phyloP scores from a whole-genome alignment of 352 stramenopile species.

The Thalassiosira hispida region DNA sequence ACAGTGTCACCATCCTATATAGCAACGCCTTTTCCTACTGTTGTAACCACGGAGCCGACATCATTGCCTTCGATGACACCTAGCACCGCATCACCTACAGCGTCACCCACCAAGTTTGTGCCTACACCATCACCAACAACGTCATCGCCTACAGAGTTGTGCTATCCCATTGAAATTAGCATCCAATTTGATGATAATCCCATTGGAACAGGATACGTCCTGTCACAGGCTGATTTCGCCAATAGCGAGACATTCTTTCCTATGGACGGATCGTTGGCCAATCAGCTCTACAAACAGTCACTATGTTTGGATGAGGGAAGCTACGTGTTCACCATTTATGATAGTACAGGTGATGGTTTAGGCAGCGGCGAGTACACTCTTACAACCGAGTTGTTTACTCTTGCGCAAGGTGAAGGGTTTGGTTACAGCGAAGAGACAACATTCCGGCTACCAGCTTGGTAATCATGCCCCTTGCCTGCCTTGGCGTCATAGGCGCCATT shows the following conservation, averaged over 20 bases:
- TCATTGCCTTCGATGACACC: too few relatives aligned
- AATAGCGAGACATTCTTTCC: slow-evolving; percentile 14
- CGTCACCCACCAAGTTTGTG: background rate
- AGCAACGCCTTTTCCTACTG: slow-evolving; percentile 2
- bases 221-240: background rate
- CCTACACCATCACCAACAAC: background rate
- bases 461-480: too few relatives aligned
- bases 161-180: slow-evolving; percentile 14
- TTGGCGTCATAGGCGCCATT: too few relatives aligned
- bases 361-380: slow-evolving; percentile 4
- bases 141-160: background rate
- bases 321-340: slow-evolving; percentile 22
- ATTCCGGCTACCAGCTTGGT: slow-evolving; percentile 14
- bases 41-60: background rate
- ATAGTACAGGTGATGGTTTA: slow-evolving; percentile 11
- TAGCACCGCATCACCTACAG: background rate
- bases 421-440: background rate
- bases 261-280: slow-evolving; percentile 12
- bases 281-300: slow-evolving; percentile 4
- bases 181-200: slow-evolving; percentile 17
- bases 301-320: slow-evolving; percentile 17
- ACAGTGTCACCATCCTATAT: background rate
- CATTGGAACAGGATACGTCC: slow-evolving; percentile 13
- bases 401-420: slow-evolving; percentile 7
- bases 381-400: background rate